Percentiles rank a stretch among this genome's conserved stretches.
Conservation (phyloP, 2,329 filamentous ascomycete species). For the Verticillium dahliae region DNA sequence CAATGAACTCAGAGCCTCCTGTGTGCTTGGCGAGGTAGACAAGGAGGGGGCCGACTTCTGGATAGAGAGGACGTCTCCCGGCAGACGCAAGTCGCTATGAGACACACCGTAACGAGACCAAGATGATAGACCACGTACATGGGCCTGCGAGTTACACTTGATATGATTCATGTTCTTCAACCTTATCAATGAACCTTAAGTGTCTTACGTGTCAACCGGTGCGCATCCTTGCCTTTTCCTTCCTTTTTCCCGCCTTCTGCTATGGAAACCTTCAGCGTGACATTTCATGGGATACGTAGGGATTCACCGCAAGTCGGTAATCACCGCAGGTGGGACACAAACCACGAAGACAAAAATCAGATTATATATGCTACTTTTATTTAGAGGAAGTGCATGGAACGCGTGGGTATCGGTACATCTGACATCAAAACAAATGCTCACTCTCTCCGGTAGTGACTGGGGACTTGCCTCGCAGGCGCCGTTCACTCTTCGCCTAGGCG, state of each 20-base stretch:
- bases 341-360: background rate
- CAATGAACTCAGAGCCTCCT: background rate
- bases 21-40: background rate
- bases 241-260: no score
- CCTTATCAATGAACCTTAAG: no score
- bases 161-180: no score
- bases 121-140: background rate
- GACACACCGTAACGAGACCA: background rate
- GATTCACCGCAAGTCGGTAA: no score
- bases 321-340: background rate
- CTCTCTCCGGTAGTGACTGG: no score
- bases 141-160: background rate
- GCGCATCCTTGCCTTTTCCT: no score
- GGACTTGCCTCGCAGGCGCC: background rate
- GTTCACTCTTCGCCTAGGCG: background rate
- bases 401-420: background rate
- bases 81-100: background rate
- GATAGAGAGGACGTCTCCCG: background rate
- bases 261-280: no score
- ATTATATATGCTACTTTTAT: background rate
- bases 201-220: no score
- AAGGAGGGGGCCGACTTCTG: background rate
- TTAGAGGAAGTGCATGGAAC: background rate
- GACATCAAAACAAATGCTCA: background rate
- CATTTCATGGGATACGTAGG: no score